Percentiles rank a stretch among this genome's conserved stretches.
Conservation (phyloP, 352 stramenopile genomes). For the Globisporangium cederbergense region DNA sequence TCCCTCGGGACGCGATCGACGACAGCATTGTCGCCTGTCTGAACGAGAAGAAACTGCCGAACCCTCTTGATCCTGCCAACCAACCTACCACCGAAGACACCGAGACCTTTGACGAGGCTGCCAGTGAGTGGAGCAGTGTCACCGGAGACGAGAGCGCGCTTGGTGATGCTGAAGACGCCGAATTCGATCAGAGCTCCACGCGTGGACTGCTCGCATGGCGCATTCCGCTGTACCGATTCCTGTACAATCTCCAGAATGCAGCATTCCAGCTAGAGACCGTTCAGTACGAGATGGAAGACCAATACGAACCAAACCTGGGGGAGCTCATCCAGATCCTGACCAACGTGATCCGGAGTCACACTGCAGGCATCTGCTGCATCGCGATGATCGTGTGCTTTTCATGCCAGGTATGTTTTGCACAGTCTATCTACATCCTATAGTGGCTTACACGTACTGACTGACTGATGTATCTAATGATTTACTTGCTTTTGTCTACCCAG, state of each 20-base stretch:
- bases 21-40: conserved; percentile 61
- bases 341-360: conserved; percentile 71
- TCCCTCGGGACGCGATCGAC: conserved; percentile 58
- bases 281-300: conserved; percentile 74
- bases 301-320: conserved; percentile 56
- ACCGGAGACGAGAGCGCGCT: conserved; percentile 82
- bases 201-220: conserved; percentile 43
- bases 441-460: background rate
- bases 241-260: conserved; percentile 74
- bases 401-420: conserved; percentile 46
- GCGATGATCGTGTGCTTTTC: conserved; percentile 65
- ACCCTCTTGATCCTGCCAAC: conserved; percentile 36
- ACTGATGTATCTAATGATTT: conserved; percentile 2
- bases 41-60: conserved; percentile 56
- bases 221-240: conserved; percentile 56
- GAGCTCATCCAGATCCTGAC: conserved; percentile 58
- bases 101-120: conserved; percentile 54
- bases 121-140: conserved; percentile 83
- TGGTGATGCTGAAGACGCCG: conserved; percentile 72
- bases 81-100: conserved; percentile 26
- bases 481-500: conserved; percentile 23
- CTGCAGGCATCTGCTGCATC: conserved; percentile 55
- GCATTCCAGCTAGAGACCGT: conserved; percentile 64
- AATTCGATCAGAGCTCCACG: conserved; percentile 49
- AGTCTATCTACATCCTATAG: background rate